Percentiles rank a stretch among this genome's conserved stretches.
phyloP scores from a whole-genome alignment of 2,329 filamentous ascomycete genomes.

The Colletotrichum godetiae region DNA sequence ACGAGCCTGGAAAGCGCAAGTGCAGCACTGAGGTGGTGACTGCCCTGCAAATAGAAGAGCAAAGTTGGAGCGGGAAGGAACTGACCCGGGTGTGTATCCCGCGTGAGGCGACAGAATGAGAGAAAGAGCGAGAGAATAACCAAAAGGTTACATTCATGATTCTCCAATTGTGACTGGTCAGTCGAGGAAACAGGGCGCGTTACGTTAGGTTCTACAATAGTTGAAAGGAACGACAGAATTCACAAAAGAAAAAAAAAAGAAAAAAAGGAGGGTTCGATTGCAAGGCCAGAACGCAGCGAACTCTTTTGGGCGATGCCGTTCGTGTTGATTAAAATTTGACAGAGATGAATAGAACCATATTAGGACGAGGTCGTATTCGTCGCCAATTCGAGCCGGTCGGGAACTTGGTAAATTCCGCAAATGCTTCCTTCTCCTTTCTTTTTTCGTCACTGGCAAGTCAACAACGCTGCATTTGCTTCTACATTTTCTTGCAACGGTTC shows the following conservation, averaged over 20 bases:
- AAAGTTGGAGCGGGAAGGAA: neutral
- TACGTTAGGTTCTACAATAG: neutral
- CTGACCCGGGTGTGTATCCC: neutral
- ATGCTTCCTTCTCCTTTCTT: constrained; percentile 1
- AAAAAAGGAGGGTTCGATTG: neutral
- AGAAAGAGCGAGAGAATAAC: neutral
- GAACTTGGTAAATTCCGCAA: neutral
- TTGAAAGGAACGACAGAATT: neutral
- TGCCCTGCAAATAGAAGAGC: no score
- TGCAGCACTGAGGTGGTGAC: neutral
- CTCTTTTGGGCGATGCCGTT: constrained; percentile 26
- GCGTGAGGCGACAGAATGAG: neutral
- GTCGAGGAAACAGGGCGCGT: neutral
- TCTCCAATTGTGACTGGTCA: neutral
- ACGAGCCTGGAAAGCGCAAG: neutral
- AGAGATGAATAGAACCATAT: constrained; percentile 27
- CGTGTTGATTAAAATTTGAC: constrained; percentile 23
- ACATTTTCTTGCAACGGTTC: no score
- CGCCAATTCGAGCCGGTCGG: constrained; percentile 8
- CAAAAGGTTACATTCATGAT: neutral
- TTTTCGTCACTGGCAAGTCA: neutral
- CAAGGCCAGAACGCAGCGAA: constrained; percentile 15
- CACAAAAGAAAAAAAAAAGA: neutral
- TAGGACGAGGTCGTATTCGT: constrained; percentile 17
- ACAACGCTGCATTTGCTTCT: neutral